Evolutionary conservation across 2,329 filamentous ascomycete genomes (phyloP).

Genomic region (Talaromyces sp.): DNA sequence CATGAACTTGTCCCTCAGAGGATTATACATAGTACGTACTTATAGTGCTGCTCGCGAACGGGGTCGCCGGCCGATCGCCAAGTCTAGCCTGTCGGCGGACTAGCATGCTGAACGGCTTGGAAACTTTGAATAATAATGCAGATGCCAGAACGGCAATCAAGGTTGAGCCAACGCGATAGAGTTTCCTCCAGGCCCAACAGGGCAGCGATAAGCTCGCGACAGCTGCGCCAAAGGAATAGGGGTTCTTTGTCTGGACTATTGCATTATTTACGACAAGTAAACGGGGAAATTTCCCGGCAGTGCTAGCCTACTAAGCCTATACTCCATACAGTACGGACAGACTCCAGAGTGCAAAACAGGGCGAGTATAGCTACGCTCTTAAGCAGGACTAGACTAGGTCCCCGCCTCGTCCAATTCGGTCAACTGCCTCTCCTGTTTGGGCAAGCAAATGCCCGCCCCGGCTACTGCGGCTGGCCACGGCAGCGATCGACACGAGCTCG

Average conservation of each 20-base stretch:
- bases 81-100: neutral
- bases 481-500: neutral
- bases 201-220: neutral
- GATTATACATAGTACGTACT: no score
- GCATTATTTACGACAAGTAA: neutral
- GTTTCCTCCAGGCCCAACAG: neutral
- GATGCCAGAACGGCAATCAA: neutral
- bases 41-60: neutral
- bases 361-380: neutral
- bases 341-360: no score
- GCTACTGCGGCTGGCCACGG: neutral
- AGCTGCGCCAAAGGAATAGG: neutral
- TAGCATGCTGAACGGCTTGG: neutral
- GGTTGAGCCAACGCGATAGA: neutral
- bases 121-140: neutral
- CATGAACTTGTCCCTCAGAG: neutral
- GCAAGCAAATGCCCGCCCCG: neutral
- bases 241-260: neutral
- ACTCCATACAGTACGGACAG: no score
- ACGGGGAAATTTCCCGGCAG: neutral
- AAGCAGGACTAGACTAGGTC: neutral
- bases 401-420: neutral
- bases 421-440: neutral
- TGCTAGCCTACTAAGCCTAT: no score
- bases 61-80: neutral